Percentiles rank a stretch among this genome's conserved stretches.
These are phyloP conservation scores for Musa itinerans DNA, from an alignment of 176 grass and related monocot genomes.

Conservation along the genomic window DNA sequence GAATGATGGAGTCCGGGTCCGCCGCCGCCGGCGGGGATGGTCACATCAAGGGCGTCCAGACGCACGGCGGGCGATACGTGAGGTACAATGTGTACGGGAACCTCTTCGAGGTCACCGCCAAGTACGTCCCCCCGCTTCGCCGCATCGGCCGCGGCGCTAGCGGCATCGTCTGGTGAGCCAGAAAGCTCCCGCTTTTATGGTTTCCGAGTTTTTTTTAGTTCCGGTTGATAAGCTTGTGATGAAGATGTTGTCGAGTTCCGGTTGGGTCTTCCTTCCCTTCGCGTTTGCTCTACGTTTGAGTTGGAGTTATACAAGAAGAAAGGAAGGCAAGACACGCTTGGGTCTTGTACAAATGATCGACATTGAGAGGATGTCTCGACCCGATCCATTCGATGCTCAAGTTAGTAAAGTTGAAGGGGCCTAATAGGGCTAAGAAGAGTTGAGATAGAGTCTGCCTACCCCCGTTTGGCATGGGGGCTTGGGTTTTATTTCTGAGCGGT, in stretches of 20 bases:
- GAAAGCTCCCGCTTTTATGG: neutral
- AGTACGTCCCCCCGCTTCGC: constrained; percentile 83
- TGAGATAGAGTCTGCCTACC: too few species aligned
- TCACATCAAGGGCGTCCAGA: constrained; percentile 60
- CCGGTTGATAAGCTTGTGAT: neutral
- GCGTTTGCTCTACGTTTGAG: neutral
- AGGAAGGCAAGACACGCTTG: too few species aligned
- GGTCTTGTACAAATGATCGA: too few species aligned
- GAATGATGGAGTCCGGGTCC: constrained; percentile 17
- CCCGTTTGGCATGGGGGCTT: too few species aligned
- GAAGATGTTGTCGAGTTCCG: neutral
- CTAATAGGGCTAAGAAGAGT: too few species aligned
- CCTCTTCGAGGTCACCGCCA: constrained; percentile 83
- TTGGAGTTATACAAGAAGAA: too few species aligned
- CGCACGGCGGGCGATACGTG: constrained; percentile 81
- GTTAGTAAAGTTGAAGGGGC: fast-evolving
- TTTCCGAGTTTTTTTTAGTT: neutral
- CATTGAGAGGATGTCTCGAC: too few species aligned
- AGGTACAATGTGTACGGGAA: constrained; percentile 97
- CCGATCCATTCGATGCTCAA: too few species aligned
- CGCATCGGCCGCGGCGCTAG: constrained; percentile 71
- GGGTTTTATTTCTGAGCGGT: too few species aligned
- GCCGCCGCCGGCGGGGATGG: constrained; percentile 22
- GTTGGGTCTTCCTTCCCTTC: neutral
- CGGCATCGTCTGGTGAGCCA: constrained; percentile 87